Base-by-base conservation (phyloP, 2,329 filamentous ascomycete species). In the Colletotrichum sp. region DNA sequence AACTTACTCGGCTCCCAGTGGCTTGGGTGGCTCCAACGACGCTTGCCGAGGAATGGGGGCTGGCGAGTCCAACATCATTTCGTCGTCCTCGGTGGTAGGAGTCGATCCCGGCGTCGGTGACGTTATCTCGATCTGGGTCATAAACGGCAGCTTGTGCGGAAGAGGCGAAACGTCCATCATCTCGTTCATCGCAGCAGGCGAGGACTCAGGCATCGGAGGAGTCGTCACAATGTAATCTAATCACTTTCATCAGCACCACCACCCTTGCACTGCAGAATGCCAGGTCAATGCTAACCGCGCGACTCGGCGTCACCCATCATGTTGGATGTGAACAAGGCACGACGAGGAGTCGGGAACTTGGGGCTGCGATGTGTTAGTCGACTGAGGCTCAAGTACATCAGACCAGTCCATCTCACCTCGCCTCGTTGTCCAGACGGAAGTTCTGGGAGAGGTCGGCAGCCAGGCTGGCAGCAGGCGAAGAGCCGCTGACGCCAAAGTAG, bases 401-500 rank as follows among this genome's bases (percentile, higher is more conserved):
- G 81, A 79, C 84, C 24, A 28, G 79, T 78, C 77, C 77, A 76
- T 87, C 90, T 80, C 89, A 98, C 96, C 96, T 98, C 82, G 94
- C 84, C 72, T 92, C 89, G 77, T 86, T 95, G 85, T 98, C 96
- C 84, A 99, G 95, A 83, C 96, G 95, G 84, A 99, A 98, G 88
- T 99, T 99, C 84, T 98, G 96, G 75, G 96, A 98, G 81, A 99
- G 90, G 86, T 99, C 97, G 77, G 96, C 96, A 57, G 96, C 96
- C 80, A 99, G 88, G 82, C 95, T 98, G 68, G 95, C 93, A 44
- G 96, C 96, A 8, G 97, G 97, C 72, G 97, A 99, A 24, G 96
- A 98, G 65, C 95, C 95, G 79, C 95, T 96, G 81, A 94, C 85
- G 81, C 90, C 93, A 88, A 99, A 98, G 88, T 97, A 98, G 85